Evolutionary conservation across 2,329 filamentous ascomycete species (phyloP).

Genomic region (Juglanconis juglandina): DNA sequence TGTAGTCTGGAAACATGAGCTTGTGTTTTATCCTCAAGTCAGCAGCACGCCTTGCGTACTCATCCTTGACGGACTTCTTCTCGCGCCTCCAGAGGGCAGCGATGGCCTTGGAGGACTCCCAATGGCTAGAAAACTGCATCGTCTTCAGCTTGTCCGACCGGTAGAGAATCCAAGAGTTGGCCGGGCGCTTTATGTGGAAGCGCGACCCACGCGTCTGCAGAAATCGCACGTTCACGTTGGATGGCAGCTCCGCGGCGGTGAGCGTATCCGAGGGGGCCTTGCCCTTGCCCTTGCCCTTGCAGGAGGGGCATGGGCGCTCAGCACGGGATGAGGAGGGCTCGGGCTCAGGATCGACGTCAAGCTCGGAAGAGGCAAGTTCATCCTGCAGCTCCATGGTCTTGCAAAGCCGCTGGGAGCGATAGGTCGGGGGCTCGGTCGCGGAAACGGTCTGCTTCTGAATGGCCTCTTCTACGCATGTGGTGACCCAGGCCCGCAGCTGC

Average conservation of each 20-base stretch:
- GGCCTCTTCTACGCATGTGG: too few species aligned
- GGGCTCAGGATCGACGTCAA: too few species aligned
- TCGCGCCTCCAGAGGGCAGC: background rate
- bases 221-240: background rate
- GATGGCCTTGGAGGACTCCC: background rate
- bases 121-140: background rate
- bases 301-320: too few species aligned
- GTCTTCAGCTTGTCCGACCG: background rate
- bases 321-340: too few species aligned
- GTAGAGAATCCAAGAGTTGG: background rate
- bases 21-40: background rate
- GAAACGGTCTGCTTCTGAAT: too few species aligned
- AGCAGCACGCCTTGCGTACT: background rate
- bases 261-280: too few species aligned
- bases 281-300: too few species aligned
- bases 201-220: background rate
- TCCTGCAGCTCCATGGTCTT: too few species aligned
- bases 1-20: background rate
- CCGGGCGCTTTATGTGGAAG: background rate
- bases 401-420: too few species aligned
- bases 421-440: too few species aligned
- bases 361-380: too few species aligned
- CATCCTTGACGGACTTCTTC: background rate
- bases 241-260: background rate
- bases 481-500: too few species aligned